Evolutionary conservation across 2,329 filamentous ascomycete species (phyloP), one percentile per base, ranked within the genome.

Genomic region (Phaeosphaeria sp.): DNA sequence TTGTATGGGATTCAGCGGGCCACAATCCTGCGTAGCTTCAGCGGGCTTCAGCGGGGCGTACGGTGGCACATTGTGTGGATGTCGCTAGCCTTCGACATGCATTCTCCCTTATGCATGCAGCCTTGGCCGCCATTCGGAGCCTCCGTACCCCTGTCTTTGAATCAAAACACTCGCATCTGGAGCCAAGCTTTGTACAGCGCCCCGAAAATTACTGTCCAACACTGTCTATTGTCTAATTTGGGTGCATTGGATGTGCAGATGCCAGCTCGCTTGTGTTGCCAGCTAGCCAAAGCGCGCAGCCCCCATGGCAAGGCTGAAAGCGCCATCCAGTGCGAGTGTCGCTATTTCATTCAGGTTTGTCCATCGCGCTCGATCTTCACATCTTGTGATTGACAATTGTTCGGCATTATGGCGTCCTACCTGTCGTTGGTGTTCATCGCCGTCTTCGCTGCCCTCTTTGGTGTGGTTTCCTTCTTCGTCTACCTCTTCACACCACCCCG

Each of bases 401-500:
- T 48, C 39, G 51, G 24, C 53, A 65, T 46, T 17, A 71, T 71
- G 68, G 57, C 63, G 20, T 69, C 67, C 9, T 68, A 61, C 44
- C 55, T 69, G 51, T 68, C 66, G 13, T 57, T 71, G 50, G 51
- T 69, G 24, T 67, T 69, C 49, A 42, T 71, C 18, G 63, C 56
- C n/a, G 45, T 60, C 8, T 67, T 67, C 51, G 64, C 52, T 20
- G 46, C 49, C 24, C 47, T 64, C 24, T 65, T 71, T 40, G 56
- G 50, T 11, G 42, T 64, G 20, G 51, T 66, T 24, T 66, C 63
- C 20, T 71, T 71, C 59, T 67, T 66, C 45, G 46, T 67, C 18
- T 64, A 62, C 53, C 67, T 71, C 15, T 70, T 71, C 39, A 69
- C 64, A 21, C 68, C 69, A 15, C 67, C 67, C n/a, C 52, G 60